Evolutionary conservation across 352 stramenopile genomes (phyloP), one percentile per base, ranked within the genome.

Genomic region (Globisporangium sylvaticum): DNA sequence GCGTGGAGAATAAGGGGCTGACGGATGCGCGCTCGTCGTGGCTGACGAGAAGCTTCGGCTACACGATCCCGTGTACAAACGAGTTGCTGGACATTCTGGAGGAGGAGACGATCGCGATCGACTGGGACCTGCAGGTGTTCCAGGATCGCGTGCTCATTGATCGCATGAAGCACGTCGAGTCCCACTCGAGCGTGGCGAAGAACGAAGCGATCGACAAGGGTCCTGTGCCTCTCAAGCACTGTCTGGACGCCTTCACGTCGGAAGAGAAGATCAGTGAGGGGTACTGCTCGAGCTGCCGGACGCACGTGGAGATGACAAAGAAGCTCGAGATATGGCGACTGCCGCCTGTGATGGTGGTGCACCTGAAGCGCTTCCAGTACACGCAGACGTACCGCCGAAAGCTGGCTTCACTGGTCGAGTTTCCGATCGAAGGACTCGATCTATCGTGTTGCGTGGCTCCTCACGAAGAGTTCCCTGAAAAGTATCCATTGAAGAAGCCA

Each of bases 341-440:
- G 4, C 97, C 97, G 0, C 96, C 97, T 12, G 97, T 99, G 14
- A 96, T 99, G 67, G 97, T 99, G 24, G 79, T 99, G 31, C 97
- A 99, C 75, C 80, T 99, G 39, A 99, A 99, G 85, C 88, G 98
- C 50, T 99, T 99, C 75, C 92, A 99, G 71, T 99, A 98, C 78
- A 98, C 92, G 8, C 88, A 98, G 57, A 97, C 88, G 24, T 96
- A 96, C 64, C 87, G 88, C 12, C 78, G 88, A 20, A 96, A 96
- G 58, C 67, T 96, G 22, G 83, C 89, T 27, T 97, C 91, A 29
- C 85, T 98, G 12, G 96, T 99, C 8, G 81, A 98, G 70, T 99
- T 99, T 71, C 96, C 97, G 10, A 92, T 99, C 53, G 83, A 98
- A 70, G 89, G 87, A 5, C 77, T 99, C 9, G 96, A 99, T 77